A percentile compares a stretch with the other conserved stretches of the same genome.
These are phyloP conservation scores for Mucuna pruriens DNA, from an alignment of 306 rosid species.

Conservation along the genomic window DNA sequence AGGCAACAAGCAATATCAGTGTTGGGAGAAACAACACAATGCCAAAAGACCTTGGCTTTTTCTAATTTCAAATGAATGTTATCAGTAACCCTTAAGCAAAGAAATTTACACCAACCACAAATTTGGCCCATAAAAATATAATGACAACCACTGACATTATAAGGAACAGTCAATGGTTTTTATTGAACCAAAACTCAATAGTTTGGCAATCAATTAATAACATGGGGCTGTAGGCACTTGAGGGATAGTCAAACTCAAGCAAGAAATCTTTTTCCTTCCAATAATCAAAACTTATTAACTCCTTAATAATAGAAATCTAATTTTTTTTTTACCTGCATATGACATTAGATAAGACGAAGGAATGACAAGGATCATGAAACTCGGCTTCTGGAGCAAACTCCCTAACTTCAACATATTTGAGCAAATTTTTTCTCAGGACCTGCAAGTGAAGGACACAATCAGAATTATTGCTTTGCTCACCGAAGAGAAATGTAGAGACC, in stretches of 20 bases:
- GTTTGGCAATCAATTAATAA: slow-evolving; percentile 16
- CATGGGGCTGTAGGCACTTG: neutral
- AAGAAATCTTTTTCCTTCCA: neutral
- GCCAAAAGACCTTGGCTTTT: slow-evolving; percentile 2
- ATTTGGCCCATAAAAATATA: neutral
- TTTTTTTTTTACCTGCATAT: slow-evolving; percentile 76
- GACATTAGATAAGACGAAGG: slow-evolving; percentile 81
- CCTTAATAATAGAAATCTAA: neutral
- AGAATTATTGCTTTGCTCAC: slow-evolving; percentile 35
- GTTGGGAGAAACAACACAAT: neutral
- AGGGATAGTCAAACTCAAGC: slow-evolving; percentile 2
- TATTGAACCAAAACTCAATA: neutral
- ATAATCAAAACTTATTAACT: neutral
- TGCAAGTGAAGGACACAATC: slow-evolving; percentile 49
- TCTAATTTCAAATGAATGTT: neutral
- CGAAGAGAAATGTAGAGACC: slow-evolving; percentile 2
- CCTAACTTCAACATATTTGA: slow-evolving; percentile 69
- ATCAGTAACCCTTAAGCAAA: slow-evolving; percentile 12
- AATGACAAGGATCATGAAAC: slow-evolving; percentile 61
- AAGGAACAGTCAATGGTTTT: neutral
- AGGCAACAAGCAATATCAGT: neutral
- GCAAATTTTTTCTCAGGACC: slow-evolving; percentile 87
- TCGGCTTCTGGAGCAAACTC: slow-evolving; percentile 98
- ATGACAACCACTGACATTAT: neutral
- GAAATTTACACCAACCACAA: slow-evolving; percentile 16